A percentile compares a stretch with the other conserved stretches of the same genome.
Evolutionary conservation across 805 yeast genomes (phyloP).

Genomic region (Lachancea dasiensis): DNA sequence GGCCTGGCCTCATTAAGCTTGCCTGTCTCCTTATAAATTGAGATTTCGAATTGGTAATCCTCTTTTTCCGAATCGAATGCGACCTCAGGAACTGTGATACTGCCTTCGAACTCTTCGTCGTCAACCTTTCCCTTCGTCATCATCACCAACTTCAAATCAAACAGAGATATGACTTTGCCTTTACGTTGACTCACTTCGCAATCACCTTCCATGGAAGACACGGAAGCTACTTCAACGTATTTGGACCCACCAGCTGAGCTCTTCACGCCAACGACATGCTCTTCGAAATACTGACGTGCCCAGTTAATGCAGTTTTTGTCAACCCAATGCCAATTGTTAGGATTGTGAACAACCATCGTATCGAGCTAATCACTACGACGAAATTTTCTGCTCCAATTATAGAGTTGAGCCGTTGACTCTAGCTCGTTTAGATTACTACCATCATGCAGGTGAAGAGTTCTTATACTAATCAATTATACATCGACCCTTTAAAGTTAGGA

Average conservation of each 20-base stretch:
- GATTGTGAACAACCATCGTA: conserved; percentile 87
- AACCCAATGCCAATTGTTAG: conserved; percentile 99
- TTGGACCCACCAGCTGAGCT: conserved; percentile 26
- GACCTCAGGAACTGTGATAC: conserved; percentile 81
- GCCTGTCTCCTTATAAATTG: conserved; percentile 50
- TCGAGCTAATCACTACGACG: too few species aligned
- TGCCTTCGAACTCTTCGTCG: conserved; percentile 51
- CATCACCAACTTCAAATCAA: conserved; percentile 68
- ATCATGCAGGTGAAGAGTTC: too few species aligned
- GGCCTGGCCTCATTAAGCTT: conserved; percentile 47
- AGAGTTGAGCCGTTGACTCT: too few species aligned
- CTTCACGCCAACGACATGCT: conserved; percentile 48
- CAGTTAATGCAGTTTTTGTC: conserved; percentile 94
- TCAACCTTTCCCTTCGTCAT: conserved; percentile 45
- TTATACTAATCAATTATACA: conserved; percentile 3
- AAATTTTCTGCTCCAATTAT: too few species aligned
- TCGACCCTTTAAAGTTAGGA: conserved; percentile 1
- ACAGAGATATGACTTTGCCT: conserved; percentile 89
- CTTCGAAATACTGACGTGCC: conserved; percentile 72
- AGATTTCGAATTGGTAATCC: conserved; percentile 79
- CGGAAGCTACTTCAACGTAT: conserved; percentile 31
- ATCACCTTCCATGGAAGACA: conserved; percentile 73
- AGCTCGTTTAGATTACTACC: too few species aligned
- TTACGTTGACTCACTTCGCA: conserved; percentile 96
- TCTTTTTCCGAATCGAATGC: conserved; percentile 86